Base-by-base conservation (phyloP, 192 early-diverging fungal genomes). In the Oehlia diaphana region DNA sequence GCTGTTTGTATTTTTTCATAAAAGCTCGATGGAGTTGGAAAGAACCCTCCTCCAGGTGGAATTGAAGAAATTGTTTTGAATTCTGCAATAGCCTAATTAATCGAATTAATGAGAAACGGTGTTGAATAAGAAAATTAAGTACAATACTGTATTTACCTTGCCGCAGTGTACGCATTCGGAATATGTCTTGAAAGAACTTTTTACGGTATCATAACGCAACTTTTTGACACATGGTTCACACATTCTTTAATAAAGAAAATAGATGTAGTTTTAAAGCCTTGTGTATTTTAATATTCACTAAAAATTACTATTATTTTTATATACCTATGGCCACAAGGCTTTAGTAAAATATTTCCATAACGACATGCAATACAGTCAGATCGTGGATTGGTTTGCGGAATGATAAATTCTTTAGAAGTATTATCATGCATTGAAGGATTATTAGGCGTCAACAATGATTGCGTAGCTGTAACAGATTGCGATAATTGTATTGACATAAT, bases 321-420 rank as follows among this genome's bases (percentile, higher is more conserved):
- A 47, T 68, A 77, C 76, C 76, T 65, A 68, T 77, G 76, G 33
- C 65, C 65, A 31, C 76, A 77, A 68, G 76, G 76, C 26, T 50
- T 50, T 23, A 77, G 53, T 67, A 68, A 13, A 77, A 77, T 42
- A 39, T 68, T 67, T 26, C 76, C 76, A 65, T 67, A 28, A 12
- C 53, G 47, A 37, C 76, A 77, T 13, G 53, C 10, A 26, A 68
- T 67, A 13, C 76, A 77, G 42, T 19, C n/a, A 72, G n/a, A 39
- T 53, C 44, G 71, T 7, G 68, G 37, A 39, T 33, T n/a, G n/a
- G 31, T 42, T n/a, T 70, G 33, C n/a, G 31, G 68, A 70, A 39
- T 70, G 8, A 39, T 13, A 21, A 39, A 39, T 21, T 42, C 33
- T 16, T 35, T 33, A 33, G 33, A 10, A 37, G 2, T 8, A 12